These are phyloP conservation scores for Neonectria coccinea DNA, from an alignment of 2,329 filamentous ascomycete species.

Conservation along the genomic window DNA sequence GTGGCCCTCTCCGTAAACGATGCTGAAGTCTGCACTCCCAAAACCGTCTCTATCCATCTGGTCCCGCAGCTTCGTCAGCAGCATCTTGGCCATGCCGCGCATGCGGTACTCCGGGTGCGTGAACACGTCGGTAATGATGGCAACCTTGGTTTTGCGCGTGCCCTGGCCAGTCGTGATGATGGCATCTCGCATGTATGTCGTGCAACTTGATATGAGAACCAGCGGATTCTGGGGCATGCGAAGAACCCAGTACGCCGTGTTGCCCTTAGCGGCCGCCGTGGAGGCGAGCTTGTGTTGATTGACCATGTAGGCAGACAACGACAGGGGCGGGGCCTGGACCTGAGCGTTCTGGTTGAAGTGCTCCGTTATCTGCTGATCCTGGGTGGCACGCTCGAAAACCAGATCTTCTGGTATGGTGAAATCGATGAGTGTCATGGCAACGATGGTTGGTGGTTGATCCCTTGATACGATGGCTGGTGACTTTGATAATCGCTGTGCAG, in stretches of 20 bases:
- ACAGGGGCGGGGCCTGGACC: conserved; percentile 32
- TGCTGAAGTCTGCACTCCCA: conserved; percentile 48
- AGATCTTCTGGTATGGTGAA: conserved; percentile 6
- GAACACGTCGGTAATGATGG: conserved; percentile 51
- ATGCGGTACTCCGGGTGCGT: conserved; percentile 51
- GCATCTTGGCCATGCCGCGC: conserved; percentile 51
- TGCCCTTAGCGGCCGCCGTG: conserved; percentile 5
- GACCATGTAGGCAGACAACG: conserved; percentile 28
- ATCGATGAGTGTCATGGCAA: background rate
- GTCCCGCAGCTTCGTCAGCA: conserved; percentile 50
- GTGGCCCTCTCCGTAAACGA: conserved; percentile 51
- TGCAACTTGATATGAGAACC: conserved; percentile 52
- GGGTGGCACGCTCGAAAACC: conserved; percentile 32
- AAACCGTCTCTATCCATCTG: conserved; percentile 46
- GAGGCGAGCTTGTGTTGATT: conserved; percentile 31
- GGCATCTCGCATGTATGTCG: conserved; percentile 43
- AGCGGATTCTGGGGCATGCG: conserved; percentile 43
- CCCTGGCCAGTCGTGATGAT: conserved; percentile 34
- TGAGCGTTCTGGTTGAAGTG: conserved; percentile 38
- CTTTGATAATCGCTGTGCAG: background rate
- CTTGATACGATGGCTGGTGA: background rate
- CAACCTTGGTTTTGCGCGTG: conserved; percentile 44
- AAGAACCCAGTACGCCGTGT: conserved; percentile 48
- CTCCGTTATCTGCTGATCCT: conserved; percentile 25
- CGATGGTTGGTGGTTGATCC: background rate